phyloP scores from a whole-genome alignment of 2,329 filamentous ascomycete species.

The Aaosphaeria pasadenensis region DNA sequence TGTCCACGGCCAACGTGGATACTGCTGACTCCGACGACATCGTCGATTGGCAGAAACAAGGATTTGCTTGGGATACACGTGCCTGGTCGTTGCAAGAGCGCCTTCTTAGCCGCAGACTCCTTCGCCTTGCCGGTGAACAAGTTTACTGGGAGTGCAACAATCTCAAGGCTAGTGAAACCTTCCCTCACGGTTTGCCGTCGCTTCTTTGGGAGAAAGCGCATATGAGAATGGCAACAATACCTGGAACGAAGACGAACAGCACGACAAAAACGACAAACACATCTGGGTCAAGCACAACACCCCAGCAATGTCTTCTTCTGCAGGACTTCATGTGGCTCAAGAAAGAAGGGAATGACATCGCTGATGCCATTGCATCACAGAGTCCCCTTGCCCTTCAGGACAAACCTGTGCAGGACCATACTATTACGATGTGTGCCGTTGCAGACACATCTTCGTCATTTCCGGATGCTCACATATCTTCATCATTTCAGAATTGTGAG shows the following conservation, averaged over 20 bases:
- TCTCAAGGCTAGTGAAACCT: conserved; percentile 36
- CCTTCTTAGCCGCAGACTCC: conserved; percentile 31
- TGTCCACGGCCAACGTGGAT: neutral
- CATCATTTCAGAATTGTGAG: no score
- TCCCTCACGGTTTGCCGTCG: conserved; percentile 29
- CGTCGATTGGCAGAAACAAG: conserved; percentile 14
- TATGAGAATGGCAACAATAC: neutral
- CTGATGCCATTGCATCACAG: conserved; percentile 12
- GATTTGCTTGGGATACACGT: conserved; percentile 33
- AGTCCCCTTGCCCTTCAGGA: conserved; percentile 2
- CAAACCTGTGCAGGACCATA: no score
- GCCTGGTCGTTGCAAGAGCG: conserved; percentile 36
- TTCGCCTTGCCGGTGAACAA: conserved; percentile 30
- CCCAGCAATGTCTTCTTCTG: neutral
- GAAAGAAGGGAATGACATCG: conserved; percentile 17
- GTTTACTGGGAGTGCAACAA: conserved; percentile 38
- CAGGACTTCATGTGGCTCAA: conserved; percentile 19
- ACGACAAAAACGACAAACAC: neutral
- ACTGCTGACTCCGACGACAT: neutral
- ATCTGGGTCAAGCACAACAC: neutral
- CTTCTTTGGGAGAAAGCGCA: conserved; percentile 38
- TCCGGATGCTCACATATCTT: no score
- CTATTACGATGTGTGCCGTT: no score
- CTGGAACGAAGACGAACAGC: conserved; percentile 6
- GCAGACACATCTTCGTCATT: no score